Base-by-base conservation (phyloP, 257 asterid species). In the Jaltomata sinuosa region DNA sequence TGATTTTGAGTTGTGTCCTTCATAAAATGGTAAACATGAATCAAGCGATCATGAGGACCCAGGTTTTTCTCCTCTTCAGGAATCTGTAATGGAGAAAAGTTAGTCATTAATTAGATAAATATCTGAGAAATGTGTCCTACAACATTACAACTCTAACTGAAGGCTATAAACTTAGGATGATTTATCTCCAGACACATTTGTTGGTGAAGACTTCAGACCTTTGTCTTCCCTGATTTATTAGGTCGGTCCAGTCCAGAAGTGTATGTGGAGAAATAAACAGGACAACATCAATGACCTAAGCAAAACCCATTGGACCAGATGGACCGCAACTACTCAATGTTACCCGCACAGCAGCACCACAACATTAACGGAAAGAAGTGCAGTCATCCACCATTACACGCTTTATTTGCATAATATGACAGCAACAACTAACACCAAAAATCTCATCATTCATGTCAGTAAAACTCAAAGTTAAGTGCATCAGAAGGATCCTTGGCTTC, bases 1-100 rank as follows among this genome's bases (percentile, higher is more conserved):
- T 83, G 84, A 49, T 83, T 86, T 80, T 86, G 88, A 77, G 88
- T 22, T 21, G 84, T 54, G 81, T 86, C 88, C 45, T 86, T 78
- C 62, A 49, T 42, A 78, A 86, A 86, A 67, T 86, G 88, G 81
- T 83, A 86, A 83, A 83, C 88, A 79, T 86, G 88, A 83, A 86
- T 86, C 80, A 86, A 52, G 19, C 88, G 88, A 78, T 86, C 86
- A 54, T 79, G 84, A 52, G 86, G 86, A 64, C 88, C 88, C 69
- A 86, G 83, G 84, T 83, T 83, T 40, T 83, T 86, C 50, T 86
- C 88, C 77, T 86, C 88, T 55, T 83, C 88, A 4, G 88, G 88
- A 64, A 86, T 83, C 88, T 86, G 84, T 31, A 31, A 27, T 57
- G 52, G 45, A 57, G 53, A 83, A 83, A 80, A 55, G 40, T 12